Evolutionary conservation across 2,329 filamentous ascomycete species (phyloP).

Genomic region (Beauveria rudraprayagi): DNA sequence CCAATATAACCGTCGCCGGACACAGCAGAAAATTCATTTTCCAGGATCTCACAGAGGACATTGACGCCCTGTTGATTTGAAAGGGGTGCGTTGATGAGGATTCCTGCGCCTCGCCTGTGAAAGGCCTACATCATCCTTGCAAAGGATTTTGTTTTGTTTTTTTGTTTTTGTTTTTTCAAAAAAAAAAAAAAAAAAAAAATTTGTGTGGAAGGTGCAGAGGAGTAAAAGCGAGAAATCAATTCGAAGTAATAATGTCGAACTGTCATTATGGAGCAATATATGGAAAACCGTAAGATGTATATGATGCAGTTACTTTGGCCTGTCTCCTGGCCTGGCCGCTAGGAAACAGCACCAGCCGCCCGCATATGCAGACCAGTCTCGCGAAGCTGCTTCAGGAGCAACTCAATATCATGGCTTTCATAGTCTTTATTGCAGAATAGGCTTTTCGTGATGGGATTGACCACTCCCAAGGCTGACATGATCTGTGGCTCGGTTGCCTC

Average conservation of each 20-base stretch:
- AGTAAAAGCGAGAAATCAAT: too few relatives aligned
- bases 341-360: not conserved
- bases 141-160: too few relatives aligned
- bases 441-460: not conserved
- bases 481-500: not conserved
- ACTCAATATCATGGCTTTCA: not conserved
- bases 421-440: not conserved
- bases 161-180: too few relatives aligned
- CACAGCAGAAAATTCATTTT: conserved; percentile 8
- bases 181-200: too few relatives aligned
- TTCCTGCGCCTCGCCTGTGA: too few relatives aligned
- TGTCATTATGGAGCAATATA: too few relatives aligned
- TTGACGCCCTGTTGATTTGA: not conserved
- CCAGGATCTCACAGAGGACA: conserved; percentile 4
- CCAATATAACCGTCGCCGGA: conserved; percentile 10
- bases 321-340: not conserved
- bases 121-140: too few relatives aligned
- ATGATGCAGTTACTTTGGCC: too few relatives aligned
- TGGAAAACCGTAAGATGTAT: too few relatives aligned
- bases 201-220: too few relatives aligned
- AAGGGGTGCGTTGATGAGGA: not conserved
- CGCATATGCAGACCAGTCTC: not conserved
- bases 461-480: not conserved
- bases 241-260: too few relatives aligned
- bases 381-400: not conserved